Evolutionary conservation across 2,329 filamentous ascomycete genomes (phyloP).

Genomic region (Alternaria infectoria): DNA sequence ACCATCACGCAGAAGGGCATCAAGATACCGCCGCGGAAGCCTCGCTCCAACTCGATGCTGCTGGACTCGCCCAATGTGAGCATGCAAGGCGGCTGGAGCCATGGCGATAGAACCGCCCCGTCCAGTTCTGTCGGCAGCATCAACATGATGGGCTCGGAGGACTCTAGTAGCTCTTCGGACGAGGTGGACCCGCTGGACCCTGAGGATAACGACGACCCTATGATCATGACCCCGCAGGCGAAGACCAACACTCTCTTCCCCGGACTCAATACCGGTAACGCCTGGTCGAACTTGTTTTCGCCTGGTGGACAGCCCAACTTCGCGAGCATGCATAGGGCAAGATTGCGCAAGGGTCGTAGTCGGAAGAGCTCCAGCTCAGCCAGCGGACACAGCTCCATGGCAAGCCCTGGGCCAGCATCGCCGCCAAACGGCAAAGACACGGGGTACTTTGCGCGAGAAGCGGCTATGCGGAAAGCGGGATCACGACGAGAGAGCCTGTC

Average conservation of each 20-base stretch:
- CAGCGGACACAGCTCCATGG: constrained; percentile 72
- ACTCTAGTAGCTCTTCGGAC: constrained; percentile 73
- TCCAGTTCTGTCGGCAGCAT: constrained; percentile 84
- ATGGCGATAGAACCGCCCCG: constrained; percentile 49
- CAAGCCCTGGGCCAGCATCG: constrained; percentile 74
- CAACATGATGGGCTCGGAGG: constrained; percentile 79
- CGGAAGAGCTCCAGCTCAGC: constrained; percentile 72
- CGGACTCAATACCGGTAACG: constrained; percentile 50
- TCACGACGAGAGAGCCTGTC: constrained; percentile 86
- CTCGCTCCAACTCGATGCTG: constrained; percentile 47
- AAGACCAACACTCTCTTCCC: constrained; percentile 60
- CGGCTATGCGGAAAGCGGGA: constrained; percentile 55
- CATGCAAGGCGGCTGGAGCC: constrained; percentile 69
- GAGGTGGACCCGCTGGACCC: constrained; percentile 57
- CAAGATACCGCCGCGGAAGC: constrained; percentile 63
- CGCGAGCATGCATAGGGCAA: constrained; percentile 75
- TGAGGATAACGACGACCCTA: constrained; percentile 67
- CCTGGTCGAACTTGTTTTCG: constrained; percentile 71
- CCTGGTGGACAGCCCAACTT: constrained; percentile 74
- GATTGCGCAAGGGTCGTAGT: constrained; percentile 64
- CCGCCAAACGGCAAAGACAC: constrained; percentile 68
- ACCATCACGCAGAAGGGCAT: constrained; percentile 75
- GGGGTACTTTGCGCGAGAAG: constrained; percentile 62
- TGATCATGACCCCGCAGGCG: constrained; percentile 82
- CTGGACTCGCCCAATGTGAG: constrained; percentile 70